Conservation (phyloP, 78 protist species). For the Dictyostelium purpureum region DNA sequence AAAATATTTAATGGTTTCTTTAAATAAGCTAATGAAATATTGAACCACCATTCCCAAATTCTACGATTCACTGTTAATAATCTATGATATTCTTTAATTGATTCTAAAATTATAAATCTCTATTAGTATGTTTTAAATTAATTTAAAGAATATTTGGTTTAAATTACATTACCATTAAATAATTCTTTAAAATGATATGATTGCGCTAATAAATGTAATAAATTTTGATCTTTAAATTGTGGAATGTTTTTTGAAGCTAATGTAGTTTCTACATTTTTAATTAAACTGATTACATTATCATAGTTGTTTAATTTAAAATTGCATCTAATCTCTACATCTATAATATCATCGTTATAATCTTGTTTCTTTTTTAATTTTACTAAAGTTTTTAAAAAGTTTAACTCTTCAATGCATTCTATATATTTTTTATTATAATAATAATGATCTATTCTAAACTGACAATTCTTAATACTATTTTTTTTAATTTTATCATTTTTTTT, state of each 20-base stretch:
- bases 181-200: neutral
- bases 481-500: neutral
- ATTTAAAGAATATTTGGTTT: neutral
- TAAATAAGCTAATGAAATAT: constrained; percentile 10
- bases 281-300: neutral
- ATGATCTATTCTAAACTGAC: constrained; percentile 15
- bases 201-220: constrained; percentile 18
- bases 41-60: constrained; percentile 75
- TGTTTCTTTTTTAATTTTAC: constrained; percentile 7
- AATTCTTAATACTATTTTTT: constrained; percentile 1
- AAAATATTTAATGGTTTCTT: neutral
- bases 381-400: neutral
- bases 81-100: constrained; percentile 29
- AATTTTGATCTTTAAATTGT: neutral
- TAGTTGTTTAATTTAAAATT: neutral
- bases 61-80: neutral
- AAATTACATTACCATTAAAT: neutral
- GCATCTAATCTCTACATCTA: constrained; percentile 47
- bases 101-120: neutral
- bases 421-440: constrained; percentile 5
- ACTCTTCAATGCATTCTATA: constrained; percentile 1
- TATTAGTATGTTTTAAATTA: too few relatives aligned
- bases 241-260: neutral
- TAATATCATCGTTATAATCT: constrained; percentile 10
- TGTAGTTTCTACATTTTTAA: neutral